Percentiles rank a stretch among this genome's conserved stretches.
These are phyloP conservation scores for Irpex rosettiformis DNA, from an alignment of 1,284 basidiomycete genomes.

Conservation along the genomic window DNA sequence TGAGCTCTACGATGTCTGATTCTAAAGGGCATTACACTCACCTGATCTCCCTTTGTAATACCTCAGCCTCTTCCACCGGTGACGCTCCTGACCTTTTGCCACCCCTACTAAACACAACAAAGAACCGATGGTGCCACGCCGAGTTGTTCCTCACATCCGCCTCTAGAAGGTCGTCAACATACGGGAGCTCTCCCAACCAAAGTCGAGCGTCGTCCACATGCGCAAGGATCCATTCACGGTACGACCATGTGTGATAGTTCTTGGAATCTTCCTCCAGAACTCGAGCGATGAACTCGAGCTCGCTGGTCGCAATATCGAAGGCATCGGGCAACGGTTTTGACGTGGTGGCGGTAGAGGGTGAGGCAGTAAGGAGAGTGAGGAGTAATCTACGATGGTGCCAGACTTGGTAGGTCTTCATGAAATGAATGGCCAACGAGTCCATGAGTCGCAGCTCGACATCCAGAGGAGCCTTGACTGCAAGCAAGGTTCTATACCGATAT, in stretches of 20 bases:
- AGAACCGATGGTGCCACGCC: constrained; percentile 98
- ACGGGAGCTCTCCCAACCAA: constrained; percentile 79
- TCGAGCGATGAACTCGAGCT: constrained; percentile 76
- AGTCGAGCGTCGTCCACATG: constrained; percentile 69
- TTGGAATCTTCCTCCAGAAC: constrained; percentile 77
- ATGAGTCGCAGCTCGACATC: constrained; percentile 76
- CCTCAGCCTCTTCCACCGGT: constrained; percentile 48
- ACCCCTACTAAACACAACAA: constrained; percentile 78
- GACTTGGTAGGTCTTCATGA: constrained; percentile 93
- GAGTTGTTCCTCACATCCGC: constrained; percentile 93
- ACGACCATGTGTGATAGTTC: constrained; percentile 97
- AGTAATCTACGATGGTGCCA: constrained; percentile 95
- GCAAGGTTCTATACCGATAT: constrained; percentile 84
- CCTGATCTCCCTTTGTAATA: constrained; percentile 68
- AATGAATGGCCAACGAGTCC: constrained; percentile 78
- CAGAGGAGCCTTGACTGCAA: constrained; percentile 65
- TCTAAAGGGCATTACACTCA: constrained; percentile 36
- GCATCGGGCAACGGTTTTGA: constrained; percentile 26
- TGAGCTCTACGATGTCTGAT: too few species aligned
- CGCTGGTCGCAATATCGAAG: constrained; percentile 38
- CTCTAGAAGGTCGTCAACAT: constrained; percentile 72
- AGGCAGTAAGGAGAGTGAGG: constrained; percentile 46
- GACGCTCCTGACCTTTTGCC: constrained; percentile 46
- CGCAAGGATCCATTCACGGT: constrained; percentile 88
- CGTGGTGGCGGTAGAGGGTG: background rate